A percentile compares a stretch with the other conserved stretches of the same genome.
phyloP scores from a whole-genome alignment of 495 filamentous ascomycete genomes.

The Penicillium tannophilum region DNA sequence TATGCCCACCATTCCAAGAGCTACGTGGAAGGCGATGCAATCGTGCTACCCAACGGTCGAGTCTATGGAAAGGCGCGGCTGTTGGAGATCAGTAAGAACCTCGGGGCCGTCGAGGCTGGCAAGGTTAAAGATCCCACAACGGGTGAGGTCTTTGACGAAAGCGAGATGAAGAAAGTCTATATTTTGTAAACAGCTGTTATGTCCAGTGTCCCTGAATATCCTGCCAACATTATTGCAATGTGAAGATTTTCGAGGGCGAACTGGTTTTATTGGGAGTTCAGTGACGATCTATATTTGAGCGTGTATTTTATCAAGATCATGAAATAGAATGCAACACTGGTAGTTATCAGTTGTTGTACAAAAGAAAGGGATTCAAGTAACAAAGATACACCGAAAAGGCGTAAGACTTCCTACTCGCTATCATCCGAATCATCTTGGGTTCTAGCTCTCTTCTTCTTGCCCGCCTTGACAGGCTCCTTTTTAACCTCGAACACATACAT shows the following conservation, averaged over 20 bases:
- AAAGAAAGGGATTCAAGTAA: no score
- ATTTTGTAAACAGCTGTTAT: slow-evolving; percentile 59
- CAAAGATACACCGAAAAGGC: no score
- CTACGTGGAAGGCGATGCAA: slow-evolving; percentile 81
- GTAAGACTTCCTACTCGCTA: slow-evolving; percentile 24
- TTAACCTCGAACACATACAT: slow-evolving; percentile 77
- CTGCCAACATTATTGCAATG: no score
- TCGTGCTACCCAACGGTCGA: slow-evolving; percentile 83
- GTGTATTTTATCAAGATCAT: no score
- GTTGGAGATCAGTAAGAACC: slow-evolving; percentile 72
- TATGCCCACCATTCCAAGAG: slow-evolving; percentile 95
- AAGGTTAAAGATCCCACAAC: slow-evolving; percentile 83
- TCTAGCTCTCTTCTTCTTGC: slow-evolving; percentile 39
- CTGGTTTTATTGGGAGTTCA: no score
- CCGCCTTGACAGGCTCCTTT: slow-evolving; percentile 51
- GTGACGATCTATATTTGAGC: no score
- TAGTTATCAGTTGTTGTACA: no score
- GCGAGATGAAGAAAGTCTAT: slow-evolving; percentile 82
- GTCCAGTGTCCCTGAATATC: no score
- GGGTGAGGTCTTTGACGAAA: slow-evolving; percentile 61
- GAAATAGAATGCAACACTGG: no score
- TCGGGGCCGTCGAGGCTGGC: slow-evolving; percentile 47
- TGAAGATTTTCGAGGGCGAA: no score
- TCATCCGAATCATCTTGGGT: slow-evolving; percentile 43
- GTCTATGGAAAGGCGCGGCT: slow-evolving; percentile 80